phyloP scores from a whole-genome alignment of 805 yeast species.

The Wickerhamia fluorescens region DNA sequence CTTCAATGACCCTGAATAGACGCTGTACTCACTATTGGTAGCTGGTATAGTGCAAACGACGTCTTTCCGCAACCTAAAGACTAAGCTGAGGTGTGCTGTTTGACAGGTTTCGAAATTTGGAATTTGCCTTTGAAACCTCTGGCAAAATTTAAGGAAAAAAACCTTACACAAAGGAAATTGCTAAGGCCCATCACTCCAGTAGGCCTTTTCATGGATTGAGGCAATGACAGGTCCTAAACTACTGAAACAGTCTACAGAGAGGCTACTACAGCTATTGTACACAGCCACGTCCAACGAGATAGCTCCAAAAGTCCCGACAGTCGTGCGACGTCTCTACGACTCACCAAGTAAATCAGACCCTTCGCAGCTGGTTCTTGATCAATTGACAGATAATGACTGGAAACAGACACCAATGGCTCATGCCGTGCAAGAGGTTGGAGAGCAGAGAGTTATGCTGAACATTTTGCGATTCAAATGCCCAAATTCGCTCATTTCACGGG shows the following conservation, averaged over 20 bases:
- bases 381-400: conserved; percentile 24
- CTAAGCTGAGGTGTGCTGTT: no score
- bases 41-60: no score
- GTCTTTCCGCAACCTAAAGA: no score
- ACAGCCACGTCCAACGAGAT: conserved; percentile 23
- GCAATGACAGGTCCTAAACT: no score
- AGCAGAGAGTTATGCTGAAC: conserved; percentile 11
- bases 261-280: conserved; percentile 24
- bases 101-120: no score
- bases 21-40: no score
- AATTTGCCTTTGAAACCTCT: no score
- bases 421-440: conserved; percentile 20
- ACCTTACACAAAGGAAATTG: no score
- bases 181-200: no score
- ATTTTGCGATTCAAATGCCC: conserved; percentile 32
- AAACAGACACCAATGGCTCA: conserved; percentile 18
- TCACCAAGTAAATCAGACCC: not conserved
- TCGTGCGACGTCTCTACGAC: conserved; percentile 20
- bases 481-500: conserved; percentile 27
- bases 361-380: conserved; percentile 18
- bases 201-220: no score
- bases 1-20: no score
- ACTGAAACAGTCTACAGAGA: conserved; percentile 14
- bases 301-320: conserved; percentile 19
- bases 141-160: no score